Evolutionary conservation across 192 early-diverging fungal genomes (phyloP).

Genomic region (Coemansia guatemalensis): DNA sequence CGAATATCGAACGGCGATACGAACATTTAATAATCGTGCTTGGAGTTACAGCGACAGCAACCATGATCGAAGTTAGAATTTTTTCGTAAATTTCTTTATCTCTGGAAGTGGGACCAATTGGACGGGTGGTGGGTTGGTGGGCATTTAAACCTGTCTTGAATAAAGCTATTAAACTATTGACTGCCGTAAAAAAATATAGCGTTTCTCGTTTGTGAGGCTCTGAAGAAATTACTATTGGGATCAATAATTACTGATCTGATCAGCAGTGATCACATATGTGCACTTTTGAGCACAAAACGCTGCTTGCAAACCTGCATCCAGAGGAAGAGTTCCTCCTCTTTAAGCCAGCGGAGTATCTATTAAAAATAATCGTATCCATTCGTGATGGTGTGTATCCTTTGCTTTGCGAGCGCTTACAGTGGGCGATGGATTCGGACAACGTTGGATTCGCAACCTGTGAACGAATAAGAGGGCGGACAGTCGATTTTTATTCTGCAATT

Average conservation of each 20-base stretch:
- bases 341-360: constrained; percentile 44
- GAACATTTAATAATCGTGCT: not conserved
- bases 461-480: not conserved
- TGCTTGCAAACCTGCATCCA: not conserved
- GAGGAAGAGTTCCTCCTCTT: constrained; percentile 20
- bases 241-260: too few relatives aligned
- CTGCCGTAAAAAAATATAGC: too few relatives aligned
- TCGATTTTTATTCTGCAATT: not conserved
- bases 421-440: constrained; percentile 2
- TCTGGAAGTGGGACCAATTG: constrained; percentile 13
- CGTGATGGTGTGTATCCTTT: constrained; percentile 37
- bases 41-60: not conserved
- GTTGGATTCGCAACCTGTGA: not conserved
- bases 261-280: too few relatives aligned
- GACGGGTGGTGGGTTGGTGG: constrained; percentile 48
- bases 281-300: not conserved
- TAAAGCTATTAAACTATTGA: too few relatives aligned
- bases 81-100: constrained; percentile 5
- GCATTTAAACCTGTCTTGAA: not conserved
- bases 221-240: too few relatives aligned
- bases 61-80: not conserved
- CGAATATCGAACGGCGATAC: not conserved
- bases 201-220: too few relatives aligned
- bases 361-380: constrained; percentile 31
- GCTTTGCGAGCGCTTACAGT: not conserved